These are phyloP conservation scores for Suillus weaverae DNA, from an alignment of 768 basidiomycete genomes.

Conservation along the genomic window DNA sequence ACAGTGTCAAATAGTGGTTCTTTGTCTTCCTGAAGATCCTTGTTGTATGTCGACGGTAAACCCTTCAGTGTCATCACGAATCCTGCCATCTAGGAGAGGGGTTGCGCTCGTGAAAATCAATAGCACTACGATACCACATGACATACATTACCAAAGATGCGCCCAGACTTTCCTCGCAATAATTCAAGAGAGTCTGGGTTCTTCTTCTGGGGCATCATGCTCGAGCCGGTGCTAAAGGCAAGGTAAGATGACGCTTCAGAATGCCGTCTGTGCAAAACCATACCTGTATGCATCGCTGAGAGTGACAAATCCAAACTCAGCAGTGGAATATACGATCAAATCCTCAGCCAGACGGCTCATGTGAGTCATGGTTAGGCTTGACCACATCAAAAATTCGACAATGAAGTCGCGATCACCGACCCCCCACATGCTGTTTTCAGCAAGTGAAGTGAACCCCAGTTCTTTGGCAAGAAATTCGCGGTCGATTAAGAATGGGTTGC, in stretches of 20 bases:
- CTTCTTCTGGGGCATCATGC: conserved; percentile 99
- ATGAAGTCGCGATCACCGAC: conserved; percentile 97
- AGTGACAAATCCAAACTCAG: conserved; percentile 96
- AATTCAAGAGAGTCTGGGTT: conserved; percentile 97
- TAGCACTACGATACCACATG: neutral
- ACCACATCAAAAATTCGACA: conserved; percentile 97
- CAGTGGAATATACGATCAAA: conserved; percentile 92
- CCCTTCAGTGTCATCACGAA: conserved; percentile 98
- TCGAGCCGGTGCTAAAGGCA: conserved; percentile 82
- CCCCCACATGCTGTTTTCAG: conserved; percentile 96
- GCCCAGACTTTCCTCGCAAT: conserved; percentile 91
- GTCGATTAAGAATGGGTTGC: conserved; percentile 94
- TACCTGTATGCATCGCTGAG: conserved; percentile 97
- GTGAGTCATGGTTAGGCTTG: conserved; percentile 88
- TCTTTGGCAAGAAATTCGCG: conserved; percentile 90
- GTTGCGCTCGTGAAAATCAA: conserved; percentile 2
- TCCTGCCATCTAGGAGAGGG: conserved; percentile 78
- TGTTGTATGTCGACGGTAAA: conserved; percentile 98
- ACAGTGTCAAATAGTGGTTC: conserved; percentile 95
- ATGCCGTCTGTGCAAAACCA: conserved; percentile 16
- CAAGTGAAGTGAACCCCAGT: conserved; percentile 83
- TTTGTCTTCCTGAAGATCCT: conserved; percentile 98
- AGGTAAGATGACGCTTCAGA: neutral
- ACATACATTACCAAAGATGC: conserved; percentile 87
- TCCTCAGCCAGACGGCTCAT: conserved; percentile 96